These are phyloP conservation scores for Grosmannia clavigera DNA, from an alignment of 2,329 filamentous ascomycete species.

Conservation along the genomic window DNA sequence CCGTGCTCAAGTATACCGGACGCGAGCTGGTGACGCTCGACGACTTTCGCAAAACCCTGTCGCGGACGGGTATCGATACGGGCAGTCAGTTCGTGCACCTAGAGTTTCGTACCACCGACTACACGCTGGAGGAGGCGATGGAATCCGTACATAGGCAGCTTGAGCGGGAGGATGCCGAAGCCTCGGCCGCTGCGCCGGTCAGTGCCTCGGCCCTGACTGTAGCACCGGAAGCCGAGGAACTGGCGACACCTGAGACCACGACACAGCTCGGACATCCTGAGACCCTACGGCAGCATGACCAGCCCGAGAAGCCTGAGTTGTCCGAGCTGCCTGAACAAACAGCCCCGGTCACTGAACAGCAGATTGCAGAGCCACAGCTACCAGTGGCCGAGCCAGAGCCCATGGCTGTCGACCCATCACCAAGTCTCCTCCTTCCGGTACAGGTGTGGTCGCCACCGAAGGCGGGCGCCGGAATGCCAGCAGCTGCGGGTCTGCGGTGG, in stretches of 20 bases:
- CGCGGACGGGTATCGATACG: conserved; percentile 74
- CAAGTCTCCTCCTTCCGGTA: conserved; percentile 33
- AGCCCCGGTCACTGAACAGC: background rate
- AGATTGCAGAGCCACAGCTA: background rate
- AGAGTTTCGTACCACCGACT: conserved; percentile 61
- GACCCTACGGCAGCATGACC: too few species aligned
- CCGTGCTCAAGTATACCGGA: conserved; percentile 72
- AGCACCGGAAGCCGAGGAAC: background rate
- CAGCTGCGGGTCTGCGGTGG: conserved; percentile 41
- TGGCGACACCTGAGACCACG: background rate
- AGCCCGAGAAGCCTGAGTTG: background rate
- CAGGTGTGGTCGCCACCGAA: conserved; percentile 69
- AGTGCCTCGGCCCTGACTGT: background rate
- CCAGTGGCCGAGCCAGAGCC: background rate
- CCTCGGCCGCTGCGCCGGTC: conserved; percentile 14
- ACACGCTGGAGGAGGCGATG: conserved; percentile 78
- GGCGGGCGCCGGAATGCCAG: conserved; percentile 48
- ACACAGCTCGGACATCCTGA: background rate
- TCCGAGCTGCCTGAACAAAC: background rate
- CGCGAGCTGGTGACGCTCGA: conserved; percentile 63
- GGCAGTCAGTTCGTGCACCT: conserved; percentile 71
- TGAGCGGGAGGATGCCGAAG: conserved; percentile 54
- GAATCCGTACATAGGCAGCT: conserved; percentile 43
- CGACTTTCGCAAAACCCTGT: conserved; percentile 80
- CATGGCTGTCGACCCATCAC: background rate